Base-by-base conservation (phyloP, 2,329 filamentous ascomycete genomes). In the Colletotrichum gloeosporioides region DNA sequence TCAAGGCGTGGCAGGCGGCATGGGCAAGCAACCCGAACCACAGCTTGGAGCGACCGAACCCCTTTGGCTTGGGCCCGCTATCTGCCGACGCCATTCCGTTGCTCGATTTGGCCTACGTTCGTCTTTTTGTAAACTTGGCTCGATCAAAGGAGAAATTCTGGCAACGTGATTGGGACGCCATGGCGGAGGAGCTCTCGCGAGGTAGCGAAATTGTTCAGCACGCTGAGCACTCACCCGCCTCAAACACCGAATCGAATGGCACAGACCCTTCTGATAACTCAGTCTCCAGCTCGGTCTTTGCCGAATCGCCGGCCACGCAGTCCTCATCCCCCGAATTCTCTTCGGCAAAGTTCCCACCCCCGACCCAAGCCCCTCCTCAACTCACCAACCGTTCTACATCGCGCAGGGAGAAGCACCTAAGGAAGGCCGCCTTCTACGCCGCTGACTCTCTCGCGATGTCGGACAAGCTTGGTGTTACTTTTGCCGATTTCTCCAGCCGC, bases 391-490 rank as follows among this genome's bases (percentile, higher is more conserved):
- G 86, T 61, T 85, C 89, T 13, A 92, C 90, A 13, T 93, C 94
- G 1, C 93, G 94, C 74, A 93, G 96, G 4, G 96, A 99, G 85
- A 94, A 93, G 78, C 95, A 98, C 81, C 89, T 99, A 25, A 93
- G 96, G 59, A 98, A 96, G 83, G 97, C 97, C n/a, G 97, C 96
- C 0, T 98, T 96, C 82, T 98, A 98, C 82, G 97, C 97, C 2
- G 96, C 95, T 2, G 96, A 98, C 83, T 98, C 96, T 1, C 90
- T 99, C 10, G 92, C 93, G 32, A 97, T 97, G 92, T 94, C 95
- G 3, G 95, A 98, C 83, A 96, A 94, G 82, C 90, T 97, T 15
- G 95, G 95, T 1, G 92, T 96, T 32, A 95, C 95, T 0, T 97
- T 96, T 85, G 93, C 95, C 9, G 96, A 98, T 78, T 93, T 95